Conservation (phyloP, 2,329 filamentous ascomycete species). For the Pseudopithomyces chartarum region DNA sequence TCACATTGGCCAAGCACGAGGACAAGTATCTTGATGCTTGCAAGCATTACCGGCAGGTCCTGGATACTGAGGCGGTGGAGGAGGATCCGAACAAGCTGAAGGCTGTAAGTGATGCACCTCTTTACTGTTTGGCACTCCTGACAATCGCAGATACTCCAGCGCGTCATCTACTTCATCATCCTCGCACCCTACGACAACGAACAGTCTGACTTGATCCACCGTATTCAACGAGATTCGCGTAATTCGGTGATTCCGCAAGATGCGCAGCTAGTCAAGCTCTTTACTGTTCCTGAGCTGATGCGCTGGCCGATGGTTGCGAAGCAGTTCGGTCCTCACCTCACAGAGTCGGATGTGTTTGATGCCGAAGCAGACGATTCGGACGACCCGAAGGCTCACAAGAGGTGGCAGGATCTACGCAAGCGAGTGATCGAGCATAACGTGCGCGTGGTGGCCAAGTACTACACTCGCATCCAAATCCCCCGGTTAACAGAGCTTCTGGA, state of each 20-base stretch:
- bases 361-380: constrained; percentile 64
- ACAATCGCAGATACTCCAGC: constrained; percentile 73
- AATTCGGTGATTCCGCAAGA: constrained; percentile 79
- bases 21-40: constrained; percentile 96
- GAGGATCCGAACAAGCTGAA: constrained; percentile 84
- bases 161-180: constrained; percentile 97
- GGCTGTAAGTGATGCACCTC: constrained; percentile 64
- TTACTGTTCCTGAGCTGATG: constrained; percentile 96
- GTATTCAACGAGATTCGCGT: constrained; percentile 83
- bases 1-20: constrained; percentile 92
- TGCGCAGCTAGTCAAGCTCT: constrained; percentile 86
- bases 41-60: constrained; percentile 96
- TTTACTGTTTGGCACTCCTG: constrained; percentile 9
- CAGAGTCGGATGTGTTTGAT: constrained; percentile 88
- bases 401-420: constrained; percentile 95
- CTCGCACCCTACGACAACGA: constrained; percentile 98
- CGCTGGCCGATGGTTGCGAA: constrained; percentile 93
- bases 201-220: constrained; percentile 94
- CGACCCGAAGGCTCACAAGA: constrained; percentile 79
- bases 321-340: constrained; percentile 86
- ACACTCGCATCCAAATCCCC: constrained; percentile 93
- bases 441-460: constrained; percentile 96
- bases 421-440: constrained; percentile 99
- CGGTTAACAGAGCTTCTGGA: constrained; percentile 90
- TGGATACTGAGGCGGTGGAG: constrained; percentile 95